These are phyloP conservation scores for Cladosporium sp. DNA, from an alignment of 2,329 filamentous ascomycete species.

Conservation along the genomic window DNA sequence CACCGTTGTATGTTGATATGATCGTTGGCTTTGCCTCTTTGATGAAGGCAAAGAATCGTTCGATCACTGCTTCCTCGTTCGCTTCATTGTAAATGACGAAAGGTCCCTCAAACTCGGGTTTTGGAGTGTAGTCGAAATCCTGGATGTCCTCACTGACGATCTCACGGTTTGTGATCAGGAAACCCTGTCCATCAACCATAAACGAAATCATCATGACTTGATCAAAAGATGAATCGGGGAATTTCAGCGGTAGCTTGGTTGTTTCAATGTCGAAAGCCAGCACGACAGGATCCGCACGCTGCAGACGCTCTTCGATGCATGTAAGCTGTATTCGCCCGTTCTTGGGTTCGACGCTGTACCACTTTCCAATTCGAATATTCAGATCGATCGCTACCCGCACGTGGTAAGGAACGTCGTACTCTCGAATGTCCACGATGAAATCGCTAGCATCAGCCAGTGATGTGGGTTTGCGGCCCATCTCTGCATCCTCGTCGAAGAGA, in stretches of 20 bases:
- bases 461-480: conserved; percentile 74
- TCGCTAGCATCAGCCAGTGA: conserved; percentile 82
- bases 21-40: conserved; percentile 93
- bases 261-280: conserved; percentile 99
- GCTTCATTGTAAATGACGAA: conserved; percentile 99
- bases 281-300: conserved; percentile 92
- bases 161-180: conserved; percentile 94
- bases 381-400: conserved; percentile 93
- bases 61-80: conserved; percentile 80
- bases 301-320: conserved; percentile 80
- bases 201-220: conserved; percentile 99
- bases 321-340: conserved; percentile 81
- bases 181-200: conserved; percentile 99
- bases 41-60: conserved; percentile 91
- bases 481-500: conserved; percentile 82
- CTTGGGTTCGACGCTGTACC: conserved; percentile 94
- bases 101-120: conserved; percentile 87
- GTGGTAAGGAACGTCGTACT: conserved; percentile 99
- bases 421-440: conserved; percentile 96
- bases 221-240: conserved; percentile 89
- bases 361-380: conserved; percentile 95
- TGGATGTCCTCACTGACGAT: conserved; percentile 96
- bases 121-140: conserved; percentile 98
- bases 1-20: conserved; percentile 99
- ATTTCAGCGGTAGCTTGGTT: conserved; percentile 90